Percentiles rank a stretch among this genome's conserved stretches.
phyloP scores from a whole-genome alignment of 2,329 filamentous ascomycete genomes.

The Sporothrix protearum region DNA sequence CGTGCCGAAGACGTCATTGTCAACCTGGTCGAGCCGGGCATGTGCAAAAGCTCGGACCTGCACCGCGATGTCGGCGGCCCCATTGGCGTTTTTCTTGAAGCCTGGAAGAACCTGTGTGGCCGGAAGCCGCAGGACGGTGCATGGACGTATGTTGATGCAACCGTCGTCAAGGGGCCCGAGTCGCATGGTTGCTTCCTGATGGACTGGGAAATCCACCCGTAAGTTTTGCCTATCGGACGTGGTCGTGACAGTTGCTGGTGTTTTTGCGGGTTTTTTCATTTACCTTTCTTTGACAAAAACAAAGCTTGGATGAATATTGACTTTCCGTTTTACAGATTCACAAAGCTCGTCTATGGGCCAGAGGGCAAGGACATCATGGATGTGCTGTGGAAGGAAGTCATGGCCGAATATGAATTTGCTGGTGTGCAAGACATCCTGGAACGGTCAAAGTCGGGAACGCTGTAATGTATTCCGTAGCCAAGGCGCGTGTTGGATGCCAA shows the following conservation, averaged over 20 bases:
- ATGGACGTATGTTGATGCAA: constrained; percentile 47
- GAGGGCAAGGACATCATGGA: constrained; percentile 13
- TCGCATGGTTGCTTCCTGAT: constrained; percentile 49
- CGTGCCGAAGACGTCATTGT: constrained; percentile 21
- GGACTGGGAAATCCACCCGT: constrained; percentile 19
- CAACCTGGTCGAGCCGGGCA: constrained; percentile 12
- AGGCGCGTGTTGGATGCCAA: not conserved
- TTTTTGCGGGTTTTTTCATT: too few species aligned
- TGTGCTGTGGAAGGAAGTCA: constrained; percentile 21
- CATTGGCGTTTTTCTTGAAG: constrained; percentile 25
- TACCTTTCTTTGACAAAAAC: too few species aligned
- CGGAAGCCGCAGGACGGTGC: constrained; percentile 40
- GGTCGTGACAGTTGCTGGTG: too few species aligned
- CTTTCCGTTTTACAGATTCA: constrained; percentile 5
- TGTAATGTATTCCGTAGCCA: not conserved
- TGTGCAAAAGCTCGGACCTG: constrained; percentile 33
- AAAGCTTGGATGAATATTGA: not conserved
- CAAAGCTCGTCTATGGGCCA: constrained; percentile 15
- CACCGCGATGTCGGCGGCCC: constrained; percentile 34
- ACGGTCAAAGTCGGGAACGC: not conserved
- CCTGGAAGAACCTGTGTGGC: constrained; percentile 32
- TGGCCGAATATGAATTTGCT: constrained; percentile 18
- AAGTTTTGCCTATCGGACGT: not conserved
- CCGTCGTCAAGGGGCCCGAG: constrained; percentile 44
- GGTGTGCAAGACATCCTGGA: constrained; percentile 7